Conservation (phyloP, 352 stramenopile genomes). For the Phytopythium mirpurense region DNA sequence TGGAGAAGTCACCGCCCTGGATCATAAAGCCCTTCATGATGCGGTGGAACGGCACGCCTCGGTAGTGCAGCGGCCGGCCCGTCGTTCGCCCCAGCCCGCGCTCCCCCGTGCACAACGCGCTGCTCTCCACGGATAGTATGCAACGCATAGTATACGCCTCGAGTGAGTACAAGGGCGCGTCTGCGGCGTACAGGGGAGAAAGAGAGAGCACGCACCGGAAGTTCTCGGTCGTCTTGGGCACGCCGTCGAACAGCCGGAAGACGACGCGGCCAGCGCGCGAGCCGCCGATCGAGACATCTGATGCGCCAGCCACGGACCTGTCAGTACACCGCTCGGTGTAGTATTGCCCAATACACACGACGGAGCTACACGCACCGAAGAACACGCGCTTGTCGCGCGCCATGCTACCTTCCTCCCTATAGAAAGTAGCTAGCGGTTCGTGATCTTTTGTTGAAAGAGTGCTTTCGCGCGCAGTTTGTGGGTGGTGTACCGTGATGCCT, state of each 20-base stretch:
- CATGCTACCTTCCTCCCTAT: slow-evolving; percentile 8
- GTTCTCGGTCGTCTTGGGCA: slow-evolving; percentile 62
- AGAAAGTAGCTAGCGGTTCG: background rate
- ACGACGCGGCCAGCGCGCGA: slow-evolving; percentile 55
- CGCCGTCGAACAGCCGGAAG: slow-evolving; percentile 50
- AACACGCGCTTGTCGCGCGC: slow-evolving; percentile 27
- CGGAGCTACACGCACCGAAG: slow-evolving; percentile 17
- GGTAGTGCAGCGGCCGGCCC: slow-evolving; percentile 55
- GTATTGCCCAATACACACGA: too few species aligned
- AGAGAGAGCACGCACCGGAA: slow-evolving; percentile 38
- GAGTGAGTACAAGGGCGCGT: too few species aligned
- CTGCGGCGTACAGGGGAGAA: too few species aligned
- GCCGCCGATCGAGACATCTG: slow-evolving; percentile 91
- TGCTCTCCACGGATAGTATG: background rate
- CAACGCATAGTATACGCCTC: too few species aligned
- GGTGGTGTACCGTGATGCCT: background rate
- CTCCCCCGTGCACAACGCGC: slow-evolving; percentile 51
- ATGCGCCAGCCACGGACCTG: background rate
- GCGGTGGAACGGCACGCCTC: slow-evolving; percentile 72
- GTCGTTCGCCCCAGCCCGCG: slow-evolving; percentile 56
- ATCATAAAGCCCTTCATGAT: slow-evolving; percentile 88
- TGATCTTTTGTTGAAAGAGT: background rate
- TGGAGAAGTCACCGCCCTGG: slow-evolving; percentile 75
- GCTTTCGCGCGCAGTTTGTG: background rate
- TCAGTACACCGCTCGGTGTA: too few species aligned